Base-by-base conservation (phyloP, 441 rosid species). In the Brassica balearica region DNA sequence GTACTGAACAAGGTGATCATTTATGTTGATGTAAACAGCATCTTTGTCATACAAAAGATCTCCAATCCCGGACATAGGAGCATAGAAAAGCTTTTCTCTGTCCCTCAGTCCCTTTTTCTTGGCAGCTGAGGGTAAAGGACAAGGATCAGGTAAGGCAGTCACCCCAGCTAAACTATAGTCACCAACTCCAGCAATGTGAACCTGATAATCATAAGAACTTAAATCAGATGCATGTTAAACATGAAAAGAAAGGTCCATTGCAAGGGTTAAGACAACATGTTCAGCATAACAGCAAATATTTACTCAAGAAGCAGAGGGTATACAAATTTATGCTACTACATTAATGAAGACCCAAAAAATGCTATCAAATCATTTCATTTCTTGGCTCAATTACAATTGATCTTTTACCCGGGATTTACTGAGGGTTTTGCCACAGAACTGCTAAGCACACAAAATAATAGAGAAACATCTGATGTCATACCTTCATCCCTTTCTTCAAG, bases 121-220 rank as follows among this genome's bases (percentile, higher is more conserved):
- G 73, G 90, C 90, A 78, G 93, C 90, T 67, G 98, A 93, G 77
- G 99, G 98, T 78, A 95, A 86, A 62, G 96, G 96, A 72, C 99
- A 95, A 73, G 98, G 99, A 86, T 95, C 99, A 74, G 89, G 32
- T 85, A 95, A 83, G 66, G 87, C 87, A 43, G 94, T 86, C 65
- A 90, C 91, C 32, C 95, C 92, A 74, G 92, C 91, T 82, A 95
- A 82, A 79, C 89, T 74, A 72, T 84, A 89, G 82, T 95, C 99
- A 43, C 97, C 99, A 85, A 91, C 98, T 77, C 99, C 99, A 78
- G 98, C 96, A 86, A 95, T 90, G 85, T 95, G 98, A 32, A 95
- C 93, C 99, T 95, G 84, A 77, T 80, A 63, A 71, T 71, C 34
- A 83, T 66, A 75, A 27, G 8, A 36, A 3, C 46, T 70, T 29